A percentile compares a stretch with the other conserved stretches of the same genome.
These are phyloP conservation scores for Collybia sordida DNA, from an alignment of 768 basidiomycete species.

Conservation along the genomic window DNA sequence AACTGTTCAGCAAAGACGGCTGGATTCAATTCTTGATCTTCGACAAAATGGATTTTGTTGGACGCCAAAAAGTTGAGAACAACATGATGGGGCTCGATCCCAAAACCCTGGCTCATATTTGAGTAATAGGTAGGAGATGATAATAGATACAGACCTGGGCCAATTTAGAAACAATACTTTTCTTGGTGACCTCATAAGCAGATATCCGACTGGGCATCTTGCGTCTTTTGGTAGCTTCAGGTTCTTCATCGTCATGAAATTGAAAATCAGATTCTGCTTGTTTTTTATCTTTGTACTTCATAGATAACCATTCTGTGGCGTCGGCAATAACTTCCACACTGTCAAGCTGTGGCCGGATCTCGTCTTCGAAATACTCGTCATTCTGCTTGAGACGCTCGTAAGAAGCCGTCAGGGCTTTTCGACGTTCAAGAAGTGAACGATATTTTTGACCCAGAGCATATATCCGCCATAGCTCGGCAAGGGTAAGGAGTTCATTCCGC, in stretches of 20 bases:
- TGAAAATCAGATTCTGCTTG: constrained; percentile 59
- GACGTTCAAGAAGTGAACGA: constrained; percentile 79
- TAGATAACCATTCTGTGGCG: constrained; percentile 84
- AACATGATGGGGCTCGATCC: constrained; percentile 77
- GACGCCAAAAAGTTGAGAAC: constrained; percentile 78
- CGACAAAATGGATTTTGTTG: constrained; percentile 64
- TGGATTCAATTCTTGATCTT: constrained; percentile 82
- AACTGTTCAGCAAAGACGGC: constrained; percentile 85
- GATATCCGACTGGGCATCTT: constrained; percentile 86
- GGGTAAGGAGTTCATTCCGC: constrained; percentile 69
- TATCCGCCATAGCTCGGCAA: constrained; percentile 90
- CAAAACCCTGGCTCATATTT: constrained; percentile 65
- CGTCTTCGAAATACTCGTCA: constrained; percentile 76
- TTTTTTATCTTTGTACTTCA: constrained; percentile 81
- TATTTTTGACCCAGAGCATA: constrained; percentile 88
- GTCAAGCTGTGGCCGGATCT: constrained; percentile 66
- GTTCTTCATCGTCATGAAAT: constrained; percentile 72
- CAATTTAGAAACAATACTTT: constrained; percentile 70
- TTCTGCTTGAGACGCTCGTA: constrained; percentile 67
- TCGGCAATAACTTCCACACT: constrained; percentile 90
- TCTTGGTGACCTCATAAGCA: constrained; percentile 82
- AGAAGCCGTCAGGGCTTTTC: constrained; percentile 55
- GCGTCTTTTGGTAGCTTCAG: constrained; percentile 52
- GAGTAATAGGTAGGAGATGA: not conserved
- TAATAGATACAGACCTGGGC: constrained; percentile 62